Percentiles rank a stretch among this genome's conserved stretches.
Evolutionary conservation across 305 asterid species (phyloP).

Genomic region (Petunia hybrid): DNA sequence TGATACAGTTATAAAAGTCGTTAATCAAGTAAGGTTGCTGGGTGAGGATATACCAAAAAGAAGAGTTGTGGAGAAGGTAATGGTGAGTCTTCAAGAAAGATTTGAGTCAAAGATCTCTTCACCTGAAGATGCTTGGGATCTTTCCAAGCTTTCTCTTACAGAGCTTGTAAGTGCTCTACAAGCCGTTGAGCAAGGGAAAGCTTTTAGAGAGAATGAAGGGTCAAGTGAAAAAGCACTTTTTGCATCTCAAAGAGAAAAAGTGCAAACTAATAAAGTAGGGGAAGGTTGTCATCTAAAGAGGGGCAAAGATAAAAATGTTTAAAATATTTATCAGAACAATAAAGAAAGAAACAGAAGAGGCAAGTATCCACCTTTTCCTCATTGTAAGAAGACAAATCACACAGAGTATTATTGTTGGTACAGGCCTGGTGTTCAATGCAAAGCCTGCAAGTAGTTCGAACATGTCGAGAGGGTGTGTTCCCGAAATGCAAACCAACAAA

Average conservation of each 20-base stretch:
- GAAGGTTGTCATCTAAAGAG: too few species aligned
- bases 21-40: neutral
- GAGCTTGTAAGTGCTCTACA: too few species aligned
- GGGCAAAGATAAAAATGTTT: too few species aligned
- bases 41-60: neutral
- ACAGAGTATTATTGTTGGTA: neutral
- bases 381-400: neutral
- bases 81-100: neutral
- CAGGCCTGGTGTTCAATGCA: neutral
- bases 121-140: neutral
- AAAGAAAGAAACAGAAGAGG: neutral
- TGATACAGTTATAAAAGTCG: neutral
- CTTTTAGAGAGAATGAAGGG: too few species aligned
- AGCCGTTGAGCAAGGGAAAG: too few species aligned
- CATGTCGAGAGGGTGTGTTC: neutral
- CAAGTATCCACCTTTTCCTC: neutral
- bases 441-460: neutral
- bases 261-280: too few species aligned
- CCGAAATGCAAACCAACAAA: neutral
- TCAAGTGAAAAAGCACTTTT: too few species aligned
- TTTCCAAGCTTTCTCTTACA: too few species aligned
- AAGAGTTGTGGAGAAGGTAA: neutral
- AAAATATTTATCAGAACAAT: too few species aligned
- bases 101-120: neutral
- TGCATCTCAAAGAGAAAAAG: too few species aligned